Evolutionary conservation across 2,329 filamentous ascomycete species (phyloP).

Genomic region (Penicillium olsonii): DNA sequence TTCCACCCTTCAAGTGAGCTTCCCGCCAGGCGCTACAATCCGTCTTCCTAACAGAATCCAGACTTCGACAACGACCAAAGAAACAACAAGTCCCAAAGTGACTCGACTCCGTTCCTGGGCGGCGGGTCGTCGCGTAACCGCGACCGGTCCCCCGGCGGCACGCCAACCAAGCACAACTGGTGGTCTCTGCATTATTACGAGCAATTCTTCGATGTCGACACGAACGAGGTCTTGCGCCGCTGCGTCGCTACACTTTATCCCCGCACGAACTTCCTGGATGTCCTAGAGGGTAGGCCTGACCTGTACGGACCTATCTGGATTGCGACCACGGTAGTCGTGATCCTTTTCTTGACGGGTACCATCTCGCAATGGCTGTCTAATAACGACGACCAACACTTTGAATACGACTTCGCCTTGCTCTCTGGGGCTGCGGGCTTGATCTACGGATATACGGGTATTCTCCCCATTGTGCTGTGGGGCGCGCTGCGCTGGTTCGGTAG

Average conservation of each 20-base stretch:
- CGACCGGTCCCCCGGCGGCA: slow-evolving; percentile 42
- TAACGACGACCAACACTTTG: slow-evolving; percentile 69
- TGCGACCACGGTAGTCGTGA: slow-evolving; percentile 93
- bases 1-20: slow-evolving; percentile 83
- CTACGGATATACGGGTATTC: slow-evolving; percentile 89
- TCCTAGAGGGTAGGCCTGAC: slow-evolving; percentile 94
- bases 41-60: slow-evolving; percentile 23
- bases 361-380: slow-evolving; percentile 85
- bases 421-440: slow-evolving; percentile 89
- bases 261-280: slow-evolving; percentile 91
- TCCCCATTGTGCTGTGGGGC: slow-evolving; percentile 83
- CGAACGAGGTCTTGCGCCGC: slow-evolving; percentile 79
- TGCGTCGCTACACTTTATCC: slow-evolving; percentile 90
- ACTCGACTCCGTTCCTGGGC: slow-evolving; percentile 53
- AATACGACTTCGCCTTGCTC: slow-evolving; percentile 86
- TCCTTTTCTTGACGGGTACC: slow-evolving; percentile 91
- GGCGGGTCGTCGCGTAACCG: slow-evolving; percentile 43
- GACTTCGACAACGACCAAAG: slow-evolving; percentile 68
- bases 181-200: slow-evolving; percentile 94
- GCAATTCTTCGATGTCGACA: slow-evolving; percentile 99
- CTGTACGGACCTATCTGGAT: slow-evolving; percentile 99
- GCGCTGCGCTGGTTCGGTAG: slow-evolving; percentile 94
- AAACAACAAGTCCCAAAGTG: slow-evolving; percentile 51
- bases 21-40: background rate
- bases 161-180: slow-evolving; percentile 77